Base-by-base conservation (phyloP, 805 yeast species). In the Martiniozyma abietophila region DNA sequence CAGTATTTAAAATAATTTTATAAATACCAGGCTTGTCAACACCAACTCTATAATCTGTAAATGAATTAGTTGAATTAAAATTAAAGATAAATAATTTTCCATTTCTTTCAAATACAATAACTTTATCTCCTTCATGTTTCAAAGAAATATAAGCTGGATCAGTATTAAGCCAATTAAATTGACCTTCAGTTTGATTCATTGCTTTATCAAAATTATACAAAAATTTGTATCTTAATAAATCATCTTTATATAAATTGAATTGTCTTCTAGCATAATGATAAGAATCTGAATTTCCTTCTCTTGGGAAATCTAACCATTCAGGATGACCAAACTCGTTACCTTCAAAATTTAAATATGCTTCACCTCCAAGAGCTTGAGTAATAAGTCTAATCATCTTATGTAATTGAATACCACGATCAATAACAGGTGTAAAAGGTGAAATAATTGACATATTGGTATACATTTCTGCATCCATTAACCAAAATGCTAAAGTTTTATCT, bases 281-380 rank as follows among this genome's bases (percentile, higher is more conserved):
- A 14, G 92, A 79, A 54, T 85, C 86, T 18, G 69, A 69, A 58
- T 89, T 92, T 23, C 95, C 96, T 19, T 45, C 79, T 50, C 96
- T 76, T 10, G 98, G 97, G 68, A 89, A 92, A 58, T 89, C 98
- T 34, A 92, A 71, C 98, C 98, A 89, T 56, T 89, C 98, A 3
- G 97, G 98, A 51, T 89, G 98, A 12, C 98, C 98, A 62, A 92
- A 89, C 60, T 89, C 98, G 51, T 89, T 89, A 38, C 98, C 97
- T 65, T 89, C 96, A 55, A 89, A 89, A 55, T 88, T 89, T 53
- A 89, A 70, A 53, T 89, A 89, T 0, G 95, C 96, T 59, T 89
- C 97, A 37, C 98, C 98, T 30, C 97, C 97, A n/a, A 89, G 65
- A 1, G 88, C 65, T 48, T 84, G 88, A 1, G 97, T 89, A 16